phyloP scores from a whole-genome alignment of 2,329 filamentous ascomycete species.

The Penicillium griseofulvum region DNA sequence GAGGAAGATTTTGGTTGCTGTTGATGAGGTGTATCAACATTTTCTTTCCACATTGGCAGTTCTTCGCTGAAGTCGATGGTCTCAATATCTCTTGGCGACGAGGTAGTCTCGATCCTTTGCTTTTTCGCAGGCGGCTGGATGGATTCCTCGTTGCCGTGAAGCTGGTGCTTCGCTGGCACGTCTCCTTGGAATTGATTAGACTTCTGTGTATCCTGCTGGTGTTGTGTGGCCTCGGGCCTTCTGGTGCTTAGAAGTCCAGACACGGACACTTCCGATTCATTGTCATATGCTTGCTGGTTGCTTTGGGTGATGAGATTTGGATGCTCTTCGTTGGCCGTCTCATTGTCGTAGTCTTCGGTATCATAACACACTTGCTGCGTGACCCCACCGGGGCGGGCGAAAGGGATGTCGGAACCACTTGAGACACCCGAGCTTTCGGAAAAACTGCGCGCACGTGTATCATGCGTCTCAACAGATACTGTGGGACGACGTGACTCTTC shows the following conservation, averaged over 20 bases:
- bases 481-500: not conserved
- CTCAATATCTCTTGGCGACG: not conserved
- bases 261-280: not conserved
- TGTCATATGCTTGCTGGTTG: not conserved
- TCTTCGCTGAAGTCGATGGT: not conserved
- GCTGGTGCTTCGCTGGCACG: not conserved
- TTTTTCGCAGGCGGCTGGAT: not conserved
- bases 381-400: not conserved
- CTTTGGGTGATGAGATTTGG: not conserved
- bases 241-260: not conserved
- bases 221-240: not conserved
- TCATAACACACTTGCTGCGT: not conserved
- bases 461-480: not conserved
- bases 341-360: not conserved
- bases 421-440: slow-evolving; percentile 2
- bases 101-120: not conserved
- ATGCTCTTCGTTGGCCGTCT: not conserved
- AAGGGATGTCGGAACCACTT: slow-evolving; percentile 1
- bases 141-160: not conserved
- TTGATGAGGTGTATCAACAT: not conserved
- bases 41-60: not conserved
- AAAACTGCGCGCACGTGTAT: not conserved
- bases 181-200: not conserved
- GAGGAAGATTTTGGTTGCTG: not conserved
- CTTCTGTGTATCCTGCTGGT: not conserved